Evolutionary conservation across 2,329 filamentous ascomycete species (phyloP), one percentile per base, ranked within the genome.

Genomic region (Zasmidium cellare): DNA sequence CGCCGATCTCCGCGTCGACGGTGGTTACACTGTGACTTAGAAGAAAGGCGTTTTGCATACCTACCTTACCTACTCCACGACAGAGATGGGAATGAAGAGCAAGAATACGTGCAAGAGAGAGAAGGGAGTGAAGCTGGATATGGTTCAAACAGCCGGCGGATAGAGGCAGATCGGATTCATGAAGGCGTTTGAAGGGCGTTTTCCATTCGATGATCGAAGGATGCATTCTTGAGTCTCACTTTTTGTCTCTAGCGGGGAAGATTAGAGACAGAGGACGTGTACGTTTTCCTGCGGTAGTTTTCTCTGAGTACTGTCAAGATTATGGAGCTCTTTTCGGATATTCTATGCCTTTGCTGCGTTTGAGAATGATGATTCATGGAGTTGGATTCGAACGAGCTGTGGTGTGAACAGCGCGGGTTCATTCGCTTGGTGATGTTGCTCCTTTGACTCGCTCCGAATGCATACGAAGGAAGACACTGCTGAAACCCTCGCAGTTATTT

Each of bases 1-100:
- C 19, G 70, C 75, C 57, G 74, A 77, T 63, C 67, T 78, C 50
- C 68, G 76, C 20, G 73, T 79, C 18, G 76, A 78, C 61, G 76
- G 76, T 57, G 76, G 76, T 24, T 75, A 65, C 74, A 79, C 70
- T 67, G 70, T 70, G 54, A 75, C 73, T 49, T 75, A 72, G 54
- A n/a, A 9, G 22, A n/a, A 49, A 25, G 25, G 25, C 25, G 25
- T 28, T 28, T 23, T 18, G 2, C 14, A 46, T 22, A 46, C 14
- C 9, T 12, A 46, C n/a, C 6, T 19, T 12, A 31, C 19, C 47
- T 25, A 24, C 47, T 50, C 19, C 2, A 49, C 31, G 48, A 41
- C 25, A 47, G n/a, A 35, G 6, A 51, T 24, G 48, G 28, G 25
- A 20, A 23, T 16, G 3, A 49, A 49, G 46, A 49, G 46, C 46